Conservation (phyloP, 345 rosid genomes). For the Schrenkiella parvula region DNA sequence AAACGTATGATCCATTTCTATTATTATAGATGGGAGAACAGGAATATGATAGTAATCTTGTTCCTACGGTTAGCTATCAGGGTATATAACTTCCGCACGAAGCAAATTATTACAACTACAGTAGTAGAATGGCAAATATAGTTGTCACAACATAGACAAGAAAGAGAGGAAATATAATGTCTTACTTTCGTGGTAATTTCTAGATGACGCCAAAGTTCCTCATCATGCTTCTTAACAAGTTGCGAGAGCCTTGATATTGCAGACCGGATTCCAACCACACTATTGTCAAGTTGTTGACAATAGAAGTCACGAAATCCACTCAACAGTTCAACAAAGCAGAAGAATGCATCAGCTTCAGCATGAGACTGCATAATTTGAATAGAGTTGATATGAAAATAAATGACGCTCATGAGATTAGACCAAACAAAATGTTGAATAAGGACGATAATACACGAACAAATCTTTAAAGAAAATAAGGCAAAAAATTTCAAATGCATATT, state of each 20-base stretch:
- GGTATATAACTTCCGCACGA: not conserved
- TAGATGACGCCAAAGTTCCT: slow-evolving; percentile 99
- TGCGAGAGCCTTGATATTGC: slow-evolving; percentile 77
- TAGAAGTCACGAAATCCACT: slow-evolving; percentile 96
- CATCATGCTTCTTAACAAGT: slow-evolving; percentile 88
- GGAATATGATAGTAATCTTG: not conserved
- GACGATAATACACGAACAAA: not conserved
- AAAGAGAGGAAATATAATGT: not conserved
- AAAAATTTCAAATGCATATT: not conserved
- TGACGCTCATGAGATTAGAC: not conserved
- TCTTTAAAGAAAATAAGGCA: not conserved
- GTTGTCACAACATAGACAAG: not conserved
- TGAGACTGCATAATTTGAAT: slow-evolving; percentile 32
- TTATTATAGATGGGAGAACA: not conserved
- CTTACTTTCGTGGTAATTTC: slow-evolving; percentile 93
- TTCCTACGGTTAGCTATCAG: not conserved
- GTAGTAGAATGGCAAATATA: not conserved
- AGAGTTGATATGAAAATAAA: not conserved
- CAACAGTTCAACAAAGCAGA: slow-evolving; percentile 88
- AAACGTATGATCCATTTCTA: not conserved
- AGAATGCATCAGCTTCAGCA: slow-evolving; percentile 37
- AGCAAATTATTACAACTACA: not conserved
- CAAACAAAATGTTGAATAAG: not conserved
- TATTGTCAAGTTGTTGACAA: slow-evolving; percentile 98
- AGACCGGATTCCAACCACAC: slow-evolving; percentile 91